phyloP scores from a whole-genome alignment of 345 rosid species.

The Pistacia atlantica region DNA sequence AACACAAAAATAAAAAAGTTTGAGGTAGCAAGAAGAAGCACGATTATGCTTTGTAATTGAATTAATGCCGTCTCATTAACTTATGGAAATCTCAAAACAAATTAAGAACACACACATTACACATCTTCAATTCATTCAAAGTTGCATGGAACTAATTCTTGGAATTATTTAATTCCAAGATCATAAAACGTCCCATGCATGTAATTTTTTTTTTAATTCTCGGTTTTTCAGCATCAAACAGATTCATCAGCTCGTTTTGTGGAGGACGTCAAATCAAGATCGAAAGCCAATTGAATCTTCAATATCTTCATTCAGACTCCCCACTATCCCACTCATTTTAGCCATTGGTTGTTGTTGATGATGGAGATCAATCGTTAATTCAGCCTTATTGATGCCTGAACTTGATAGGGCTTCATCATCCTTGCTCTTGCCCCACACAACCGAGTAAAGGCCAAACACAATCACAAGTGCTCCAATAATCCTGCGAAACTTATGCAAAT shows the following conservation, averaged over 20 bases:
- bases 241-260: no score
- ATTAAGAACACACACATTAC: no score
- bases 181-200: no score
- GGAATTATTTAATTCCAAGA: no score
- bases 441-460: conserved; percentile 41
- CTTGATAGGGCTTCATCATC: conserved; percentile 17
- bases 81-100: no score
- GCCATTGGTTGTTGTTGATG: not conserved
- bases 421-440: conserved; percentile 51
- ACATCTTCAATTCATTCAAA: no score
- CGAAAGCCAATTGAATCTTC: not conserved
- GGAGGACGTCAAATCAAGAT: not conserved
- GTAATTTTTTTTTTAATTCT: no score
- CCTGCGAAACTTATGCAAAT: conserved; percentile 20
- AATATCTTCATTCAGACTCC: not conserved
- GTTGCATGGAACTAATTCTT: no score
- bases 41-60: no score
- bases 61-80: no score
- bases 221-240: not conserved
- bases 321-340: not conserved
- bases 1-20: no score
- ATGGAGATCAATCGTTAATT: not conserved
- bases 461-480: conserved; percentile 38
- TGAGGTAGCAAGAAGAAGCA: no score
- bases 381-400: not conserved